These are phyloP conservation scores for Linderniella brevidens DNA, from an alignment of 257 asterid species.

Conservation along the genomic window DNA sequence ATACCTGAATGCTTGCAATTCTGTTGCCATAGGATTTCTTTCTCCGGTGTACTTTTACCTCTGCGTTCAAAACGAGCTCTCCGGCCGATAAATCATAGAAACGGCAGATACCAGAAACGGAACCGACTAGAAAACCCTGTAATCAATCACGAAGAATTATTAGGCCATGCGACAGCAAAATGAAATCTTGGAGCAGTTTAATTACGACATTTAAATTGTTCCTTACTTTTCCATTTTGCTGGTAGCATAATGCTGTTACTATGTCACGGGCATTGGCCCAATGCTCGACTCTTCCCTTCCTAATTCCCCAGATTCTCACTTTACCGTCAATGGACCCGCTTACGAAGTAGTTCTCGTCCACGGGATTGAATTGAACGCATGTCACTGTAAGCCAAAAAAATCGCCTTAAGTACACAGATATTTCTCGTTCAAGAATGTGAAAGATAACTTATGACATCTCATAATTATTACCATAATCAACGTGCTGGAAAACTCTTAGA, in stretches of 20 bases:
- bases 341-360: conserved; percentile 49
- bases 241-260: conserved; percentile 69
- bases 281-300: conserved; percentile 36
- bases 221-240: conserved; percentile 63
- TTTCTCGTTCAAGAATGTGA: too few relatives aligned
- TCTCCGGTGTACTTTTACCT: conserved; percentile 33
- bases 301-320: conserved; percentile 69
- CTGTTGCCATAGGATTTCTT: conserved; percentile 44
- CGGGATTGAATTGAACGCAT: conserved; percentile 71
- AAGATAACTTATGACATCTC: not conserved
- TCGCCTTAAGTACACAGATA: conserved; percentile 1
- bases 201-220: not conserved
- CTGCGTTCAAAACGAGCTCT: conserved; percentile 24
- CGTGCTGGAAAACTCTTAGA: conserved; percentile 50
- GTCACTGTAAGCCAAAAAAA: conserved; percentile 33
- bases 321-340: conserved; percentile 82
- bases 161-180: not conserved
- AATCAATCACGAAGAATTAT: not conserved
- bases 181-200: not conserved
- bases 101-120: conserved; percentile 58
- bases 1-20: conserved; percentile 88
- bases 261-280: conserved; percentile 44
- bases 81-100: conserved; percentile 32
- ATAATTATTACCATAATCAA: conserved; percentile 37
- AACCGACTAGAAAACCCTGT: conserved; percentile 69